phyloP scores from a whole-genome alignment of 768 basidiomycete species.

The Termitomyces eurrhizus region DNA sequence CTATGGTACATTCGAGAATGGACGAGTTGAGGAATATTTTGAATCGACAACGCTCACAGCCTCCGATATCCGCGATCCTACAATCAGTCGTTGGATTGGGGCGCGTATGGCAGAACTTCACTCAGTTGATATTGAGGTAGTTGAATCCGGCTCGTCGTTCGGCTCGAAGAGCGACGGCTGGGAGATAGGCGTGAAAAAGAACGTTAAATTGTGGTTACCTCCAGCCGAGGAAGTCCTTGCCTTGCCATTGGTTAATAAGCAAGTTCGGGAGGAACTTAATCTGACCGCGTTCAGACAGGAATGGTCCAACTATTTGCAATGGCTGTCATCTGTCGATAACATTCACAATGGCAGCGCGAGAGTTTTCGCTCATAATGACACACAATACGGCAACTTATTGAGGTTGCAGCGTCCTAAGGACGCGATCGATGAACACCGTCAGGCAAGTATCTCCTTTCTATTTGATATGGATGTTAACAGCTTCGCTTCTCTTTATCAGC shows the following conservation, averaged over 20 bases:
- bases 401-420: slow-evolving; percentile 55
- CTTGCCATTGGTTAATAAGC: slow-evolving; percentile 46
- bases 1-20: slow-evolving; percentile 94
- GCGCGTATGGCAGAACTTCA: slow-evolving; percentile 95
- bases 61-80: slow-evolving; percentile 71
- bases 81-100: slow-evolving; percentile 83
- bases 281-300: slow-evolving; percentile 57
- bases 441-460: slow-evolving; percentile 42
- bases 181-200: slow-evolving; percentile 60
- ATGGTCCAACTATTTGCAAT: slow-evolving; percentile 68
- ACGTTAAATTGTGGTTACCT: slow-evolving; percentile 68
- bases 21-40: slow-evolving; percentile 94
- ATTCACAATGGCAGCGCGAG: slow-evolving; percentile 55
- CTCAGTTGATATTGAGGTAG: slow-evolving; percentile 74
- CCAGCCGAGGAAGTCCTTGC: slow-evolving; percentile 73
- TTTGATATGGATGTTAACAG: slow-evolving; percentile 1
- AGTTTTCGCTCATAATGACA: slow-evolving; percentile 90
- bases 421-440: slow-evolving; percentile 68
- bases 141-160: slow-evolving; percentile 44
- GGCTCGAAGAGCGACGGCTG: slow-evolving; percentile 41
- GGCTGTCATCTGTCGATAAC: slow-evolving; percentile 62
- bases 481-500: slow-evolving; percentile 36
- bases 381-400: slow-evolving; percentile 93
- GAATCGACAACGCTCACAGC: slow-evolving; percentile 79
- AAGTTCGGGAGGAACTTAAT: slow-evolving; percentile 52